A percentile compares a stretch with the other conserved stretches of the same genome.
phyloP scores from a whole-genome alignment of 345 rosid species.

The Lumnitzera racemosa region DNA sequence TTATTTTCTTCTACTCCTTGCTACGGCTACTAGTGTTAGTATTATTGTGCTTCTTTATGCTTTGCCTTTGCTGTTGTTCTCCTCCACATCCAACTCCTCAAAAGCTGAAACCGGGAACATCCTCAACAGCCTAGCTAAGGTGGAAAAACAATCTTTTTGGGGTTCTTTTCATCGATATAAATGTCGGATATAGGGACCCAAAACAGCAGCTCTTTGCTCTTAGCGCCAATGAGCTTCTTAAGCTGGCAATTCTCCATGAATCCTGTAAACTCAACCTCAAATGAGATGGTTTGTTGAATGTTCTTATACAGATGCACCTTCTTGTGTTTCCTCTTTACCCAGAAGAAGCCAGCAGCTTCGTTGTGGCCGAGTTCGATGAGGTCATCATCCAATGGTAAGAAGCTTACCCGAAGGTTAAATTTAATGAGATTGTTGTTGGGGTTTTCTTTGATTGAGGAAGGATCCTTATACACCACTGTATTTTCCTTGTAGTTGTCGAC shows the following conservation, averaged over 20 bases:
- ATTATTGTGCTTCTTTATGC: no score
- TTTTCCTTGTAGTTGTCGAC: conserved; percentile 22
- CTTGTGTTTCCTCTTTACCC: conserved; percentile 46
- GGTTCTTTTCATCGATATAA: conserved; percentile 20
- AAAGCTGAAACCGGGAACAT: conserved; percentile 53
- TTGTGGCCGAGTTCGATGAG: conserved; percentile 47
- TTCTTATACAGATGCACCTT: conserved; percentile 30
- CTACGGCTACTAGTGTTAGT: no score
- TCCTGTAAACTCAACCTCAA: conserved; percentile 44
- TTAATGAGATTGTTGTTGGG: conserved; percentile 28
- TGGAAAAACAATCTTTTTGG: conserved; percentile 32
- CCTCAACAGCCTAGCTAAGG: conserved; percentile 37
- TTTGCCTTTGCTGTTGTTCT: no score
- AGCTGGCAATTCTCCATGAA: conserved; percentile 44
- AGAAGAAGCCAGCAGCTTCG: conserved; percentile 45
- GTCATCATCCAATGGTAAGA: conserved; percentile 35
- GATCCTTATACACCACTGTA: conserved; percentile 46
- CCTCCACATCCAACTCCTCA: conserved; percentile 14
- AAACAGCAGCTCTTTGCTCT: conserved; percentile 47
- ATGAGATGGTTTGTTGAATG: conserved; percentile 33
- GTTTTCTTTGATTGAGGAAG: conserved; percentile 39
- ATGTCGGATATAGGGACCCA: conserved; percentile 58
- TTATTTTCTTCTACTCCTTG: no score
- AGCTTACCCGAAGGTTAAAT: conserved; percentile 43
- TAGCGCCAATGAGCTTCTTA: conserved; percentile 38